These are phyloP conservation scores for Pelargonium myrrhifolium DNA, from an alignment of 441 rosid genomes.

Conservation along the genomic window DNA sequence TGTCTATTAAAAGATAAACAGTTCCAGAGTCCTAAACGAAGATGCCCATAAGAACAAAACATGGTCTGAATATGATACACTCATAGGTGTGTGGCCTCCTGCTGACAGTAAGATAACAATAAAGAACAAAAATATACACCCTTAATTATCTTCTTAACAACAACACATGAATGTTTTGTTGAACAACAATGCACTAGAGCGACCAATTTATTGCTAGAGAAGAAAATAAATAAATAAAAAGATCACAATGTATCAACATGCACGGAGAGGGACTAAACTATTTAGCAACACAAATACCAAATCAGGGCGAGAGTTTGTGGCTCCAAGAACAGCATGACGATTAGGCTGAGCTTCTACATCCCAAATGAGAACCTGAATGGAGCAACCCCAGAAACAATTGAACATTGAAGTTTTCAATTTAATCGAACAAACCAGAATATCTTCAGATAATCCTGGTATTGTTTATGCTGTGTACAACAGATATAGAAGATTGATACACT, in stretches of 20 bases:
- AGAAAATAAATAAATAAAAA: no score
- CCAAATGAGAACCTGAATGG: constrained; percentile 84
- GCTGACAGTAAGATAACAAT: no score
- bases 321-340: constrained; percentile 94
- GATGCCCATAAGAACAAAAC: background rate
- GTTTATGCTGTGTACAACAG: background rate
- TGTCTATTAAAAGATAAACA: no score
- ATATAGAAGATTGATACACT: constrained; percentile 19
- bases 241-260: no score
- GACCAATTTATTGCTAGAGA: no score
- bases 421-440: constrained; percentile 1
- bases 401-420: background rate
- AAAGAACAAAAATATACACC: no score
- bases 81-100: no score
- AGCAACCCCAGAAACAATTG: background rate
- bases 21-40: no score
- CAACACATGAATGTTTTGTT: no score
- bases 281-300: constrained; percentile 38
- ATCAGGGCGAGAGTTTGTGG: constrained; percentile 83
- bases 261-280: no score
- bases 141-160: no score
- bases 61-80: constrained; percentile 6
- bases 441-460: background rate
- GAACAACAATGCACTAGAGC: no score
- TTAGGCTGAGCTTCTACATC: constrained; percentile 97